Base-by-base conservation (phyloP, 1,284 basidiomycete species). In the Sphagnurus paluster region DNA sequence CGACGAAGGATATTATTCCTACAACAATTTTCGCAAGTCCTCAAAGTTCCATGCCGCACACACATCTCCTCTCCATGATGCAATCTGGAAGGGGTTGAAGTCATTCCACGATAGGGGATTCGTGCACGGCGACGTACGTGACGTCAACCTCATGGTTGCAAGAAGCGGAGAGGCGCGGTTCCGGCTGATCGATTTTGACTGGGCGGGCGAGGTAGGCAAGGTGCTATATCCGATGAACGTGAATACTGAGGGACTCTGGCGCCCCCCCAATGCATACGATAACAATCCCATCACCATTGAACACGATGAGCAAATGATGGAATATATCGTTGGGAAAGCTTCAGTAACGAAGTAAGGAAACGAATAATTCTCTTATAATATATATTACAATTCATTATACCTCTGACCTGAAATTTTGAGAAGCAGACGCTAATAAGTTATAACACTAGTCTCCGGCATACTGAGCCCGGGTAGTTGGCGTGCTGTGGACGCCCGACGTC, bases 101-200 rank as follows among this genome's bases (percentile, higher is more conserved):
- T 19, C 47, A 26, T 37, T 61, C 8, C 63, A 64, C 39, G 29
- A 50, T 36, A 29, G 13, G 13, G 46, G 50, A 6, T 50, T 49
- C 28, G 59, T 64, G 13, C 63, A 65, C 40, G 60, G 63, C 5
- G 60, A 65, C 44, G 17, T 65, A 11, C 55, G 58, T 14, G 38
- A 47, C 25, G 25, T 44, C 9, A 65, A 65, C 41, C 25, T 65
- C 24, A 39, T 65, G 49, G 49, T 62, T 16, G 29, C 14, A 10
- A 45, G 30, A 13, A 32, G 33, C n/a, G 40, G 46, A 13, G 38
- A 33, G 7, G 19, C 23, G 13, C 17, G 21, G 14, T 53, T 56
- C 38, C 47, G 50, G 49, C 19, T 65, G 10, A 13, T 65, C 3
- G 62, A 64, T 46, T 65, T 63, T 42, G 62, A 66, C 44, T 64